Evolutionary conservation across 2,329 filamentous ascomycete species (phyloP).

Genomic region (Aspergillus persii): DNA sequence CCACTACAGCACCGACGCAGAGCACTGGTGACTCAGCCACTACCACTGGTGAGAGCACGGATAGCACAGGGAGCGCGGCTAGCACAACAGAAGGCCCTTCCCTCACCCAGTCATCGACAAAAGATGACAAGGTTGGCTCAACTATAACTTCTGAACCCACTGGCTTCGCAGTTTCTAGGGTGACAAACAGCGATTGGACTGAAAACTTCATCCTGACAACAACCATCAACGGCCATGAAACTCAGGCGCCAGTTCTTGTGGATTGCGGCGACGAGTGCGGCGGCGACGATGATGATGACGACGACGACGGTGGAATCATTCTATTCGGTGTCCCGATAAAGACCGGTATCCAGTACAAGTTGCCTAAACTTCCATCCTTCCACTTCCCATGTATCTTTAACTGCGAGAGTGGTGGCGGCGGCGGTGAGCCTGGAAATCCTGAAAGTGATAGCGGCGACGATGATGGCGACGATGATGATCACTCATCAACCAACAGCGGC

Average conservation of each 20-base stretch:
- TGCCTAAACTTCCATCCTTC: background rate
- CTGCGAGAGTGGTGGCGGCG: background rate
- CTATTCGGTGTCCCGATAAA: background rate
- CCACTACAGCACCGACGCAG: background rate
- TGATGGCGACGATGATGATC: background rate
- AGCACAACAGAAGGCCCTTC: background rate
- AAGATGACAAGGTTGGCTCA: background rate
- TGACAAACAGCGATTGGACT: background rate
- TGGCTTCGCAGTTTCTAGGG: background rate
- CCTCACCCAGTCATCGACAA: background rate
- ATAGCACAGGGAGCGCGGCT: background rate
- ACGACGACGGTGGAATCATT: background rate
- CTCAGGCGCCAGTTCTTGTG: background rate
- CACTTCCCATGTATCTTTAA: background rate
- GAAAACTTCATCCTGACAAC: background rate
- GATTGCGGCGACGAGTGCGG: background rate
- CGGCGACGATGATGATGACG: too few species aligned
- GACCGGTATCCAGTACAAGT: background rate
- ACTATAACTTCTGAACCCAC: background rate
- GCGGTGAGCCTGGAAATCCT: background rate
- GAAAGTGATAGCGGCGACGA: background rate
- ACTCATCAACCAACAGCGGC: background rate
- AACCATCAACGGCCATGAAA: background rate
- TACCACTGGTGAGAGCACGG: background rate
- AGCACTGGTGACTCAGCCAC: background rate